Evolutionary conservation across 441 rosid species (phyloP).

Genomic region (Dalechampia spathulata): DNA sequence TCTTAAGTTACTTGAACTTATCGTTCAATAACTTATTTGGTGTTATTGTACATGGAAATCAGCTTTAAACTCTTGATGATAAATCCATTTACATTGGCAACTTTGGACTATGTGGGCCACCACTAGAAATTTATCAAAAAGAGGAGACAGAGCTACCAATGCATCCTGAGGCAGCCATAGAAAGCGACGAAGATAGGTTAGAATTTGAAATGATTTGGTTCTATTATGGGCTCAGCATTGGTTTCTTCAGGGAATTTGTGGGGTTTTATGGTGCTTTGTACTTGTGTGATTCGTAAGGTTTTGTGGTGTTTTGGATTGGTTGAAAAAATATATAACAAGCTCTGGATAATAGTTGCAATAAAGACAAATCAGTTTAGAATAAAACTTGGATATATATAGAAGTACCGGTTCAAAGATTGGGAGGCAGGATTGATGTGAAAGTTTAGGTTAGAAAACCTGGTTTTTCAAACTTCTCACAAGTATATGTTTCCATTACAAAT

Average conservation of each 20-base stretch:
- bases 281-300: background rate
- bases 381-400: too few species aligned
- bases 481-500: too few species aligned
- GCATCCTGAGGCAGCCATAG: background rate
- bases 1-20: slow-evolving; percentile 22
- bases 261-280: background rate
- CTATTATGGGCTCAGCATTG: slow-evolving; percentile 1
- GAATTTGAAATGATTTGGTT: slow-evolving; percentile 4
- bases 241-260: slow-evolving; percentile 6
- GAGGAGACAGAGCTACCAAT: background rate
- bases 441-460: too few species aligned
- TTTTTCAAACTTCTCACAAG: too few species aligned
- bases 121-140: slow-evolving; percentile 8
- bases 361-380: background rate
- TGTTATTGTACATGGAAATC: slow-evolving; percentile 19
- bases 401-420: too few species aligned
- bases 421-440: too few species aligned
- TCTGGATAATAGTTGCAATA: background rate
- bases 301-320: background rate
- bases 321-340: background rate
- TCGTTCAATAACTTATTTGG: slow-evolving; percentile 28
- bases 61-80: slow-evolving; percentile 20
- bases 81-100: slow-evolving; percentile 25
- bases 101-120: slow-evolving; percentile 24
- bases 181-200: background rate